phyloP scores from a whole-genome alignment of 2,329 filamentous ascomycete genomes.

The Cercospora sp. region DNA sequence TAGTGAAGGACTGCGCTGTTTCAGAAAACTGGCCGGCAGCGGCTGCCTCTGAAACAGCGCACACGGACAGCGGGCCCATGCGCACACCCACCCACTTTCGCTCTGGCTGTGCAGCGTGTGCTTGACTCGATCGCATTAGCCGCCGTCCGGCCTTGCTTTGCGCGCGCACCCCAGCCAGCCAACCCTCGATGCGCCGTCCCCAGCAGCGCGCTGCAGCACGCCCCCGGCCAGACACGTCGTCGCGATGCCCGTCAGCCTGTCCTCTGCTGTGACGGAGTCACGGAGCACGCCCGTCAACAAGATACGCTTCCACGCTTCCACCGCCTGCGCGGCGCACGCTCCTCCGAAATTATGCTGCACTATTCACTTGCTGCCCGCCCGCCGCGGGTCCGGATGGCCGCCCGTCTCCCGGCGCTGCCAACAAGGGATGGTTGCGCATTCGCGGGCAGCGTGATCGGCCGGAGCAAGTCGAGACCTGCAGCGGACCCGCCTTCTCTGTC shows the following conservation, averaged over 20 bases:
- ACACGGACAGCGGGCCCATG: not conserved
- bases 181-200: not conserved
- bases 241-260: not conserved
- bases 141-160: constrained; percentile 1
- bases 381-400: constrained; percentile 1
- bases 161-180: not conserved
- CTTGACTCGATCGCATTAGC: constrained; percentile 1
- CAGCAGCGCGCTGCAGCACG: not conserved
- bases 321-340: not conserved
- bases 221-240: not conserved
- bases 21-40: constrained; percentile 9
- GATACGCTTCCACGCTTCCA: not conserved
- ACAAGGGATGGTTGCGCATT: constrained; percentile 16
- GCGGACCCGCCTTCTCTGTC: constrained; percentile 2
- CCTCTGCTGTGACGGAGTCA: not conserved
- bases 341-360: not conserved
- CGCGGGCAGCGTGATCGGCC: not conserved
- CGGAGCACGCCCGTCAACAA: not conserved
- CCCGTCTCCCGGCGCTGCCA: not conserved
- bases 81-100: not conserved
- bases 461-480: constrained; percentile 19
- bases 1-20: constrained; percentile 3
- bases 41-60: not conserved
- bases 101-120: not conserved
- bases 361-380: not conserved